These are phyloP conservation scores for Alloteropsis angusta DNA, from an alignment of 202 grass and related monocot species.

Conservation along the genomic window DNA sequence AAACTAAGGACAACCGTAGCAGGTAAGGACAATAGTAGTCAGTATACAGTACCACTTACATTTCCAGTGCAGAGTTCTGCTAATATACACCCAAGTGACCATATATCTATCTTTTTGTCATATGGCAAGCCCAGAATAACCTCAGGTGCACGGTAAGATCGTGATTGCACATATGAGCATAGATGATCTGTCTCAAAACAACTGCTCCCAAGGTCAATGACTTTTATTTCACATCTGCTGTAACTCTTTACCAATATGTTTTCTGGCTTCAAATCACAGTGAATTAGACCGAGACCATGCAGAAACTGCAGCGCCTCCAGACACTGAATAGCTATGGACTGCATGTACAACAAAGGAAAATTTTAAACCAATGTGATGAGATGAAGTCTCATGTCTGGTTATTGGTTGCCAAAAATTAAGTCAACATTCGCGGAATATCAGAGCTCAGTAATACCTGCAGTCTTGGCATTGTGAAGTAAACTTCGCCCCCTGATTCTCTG, in stretches of 20 bases:
- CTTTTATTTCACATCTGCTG: slow-evolving; percentile 97
- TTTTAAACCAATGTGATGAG: slow-evolving; percentile 3
- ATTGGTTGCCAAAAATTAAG: neutral
- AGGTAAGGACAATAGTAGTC: neutral
- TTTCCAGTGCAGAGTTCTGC: slow-evolving; percentile 98
- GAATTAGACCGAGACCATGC: slow-evolving; percentile 92
- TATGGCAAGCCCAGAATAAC: slow-evolving; percentile 92
- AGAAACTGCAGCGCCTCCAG: slow-evolving; percentile 94
- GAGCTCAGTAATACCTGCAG: slow-evolving; percentile 55
- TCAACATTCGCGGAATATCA: slow-evolving; percentile 9
- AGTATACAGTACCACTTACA: slow-evolving; percentile 45
- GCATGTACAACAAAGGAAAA: slow-evolving; percentile 25
- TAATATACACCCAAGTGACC: slow-evolving; percentile 98
- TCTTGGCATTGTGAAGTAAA: slow-evolving; percentile 99
- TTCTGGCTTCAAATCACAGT: slow-evolving; percentile 98
- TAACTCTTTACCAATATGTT: slow-evolving; percentile 99
- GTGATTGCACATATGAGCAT: slow-evolving; percentile 92
- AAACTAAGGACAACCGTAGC: neutral
- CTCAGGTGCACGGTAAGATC: slow-evolving; percentile 94
- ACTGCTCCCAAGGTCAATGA: slow-evolving; percentile 98
- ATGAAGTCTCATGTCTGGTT: neutral
- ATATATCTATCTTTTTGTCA: slow-evolving; percentile 98
- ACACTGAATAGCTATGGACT: slow-evolving; percentile 99
- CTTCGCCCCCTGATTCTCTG: slow-evolving; percentile 97
- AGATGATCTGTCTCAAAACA: slow-evolving; percentile 99